These are phyloP conservation scores for Leersia perrieri DNA, from an alignment of 176 grass and related monocot genomes.

Conservation along the genomic window DNA sequence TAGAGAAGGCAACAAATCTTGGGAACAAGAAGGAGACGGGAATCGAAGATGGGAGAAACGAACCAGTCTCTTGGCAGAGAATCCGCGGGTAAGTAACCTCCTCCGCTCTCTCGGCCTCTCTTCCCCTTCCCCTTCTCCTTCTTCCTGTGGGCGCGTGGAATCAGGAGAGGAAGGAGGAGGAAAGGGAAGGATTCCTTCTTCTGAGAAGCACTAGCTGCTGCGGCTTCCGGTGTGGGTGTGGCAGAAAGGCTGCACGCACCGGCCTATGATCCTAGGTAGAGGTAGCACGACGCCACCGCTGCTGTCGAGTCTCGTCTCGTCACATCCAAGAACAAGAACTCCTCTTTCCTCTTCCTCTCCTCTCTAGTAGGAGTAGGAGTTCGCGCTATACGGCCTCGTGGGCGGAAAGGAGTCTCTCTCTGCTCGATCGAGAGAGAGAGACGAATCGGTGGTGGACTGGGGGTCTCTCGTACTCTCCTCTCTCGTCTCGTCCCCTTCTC, in stretches of 20 bases:
- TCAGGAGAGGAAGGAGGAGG: neutral
- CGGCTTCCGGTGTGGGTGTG: neutral
- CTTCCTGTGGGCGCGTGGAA: neutral
- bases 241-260: neutral
- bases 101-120: neutral
- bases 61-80: slow-evolving; percentile 27
- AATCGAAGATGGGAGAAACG: neutral
- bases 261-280: neutral
- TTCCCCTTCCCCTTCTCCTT: neutral
- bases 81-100: slow-evolving; percentile 6
- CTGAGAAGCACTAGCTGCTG: neutral
- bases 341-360: neutral
- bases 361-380: too few species aligned
- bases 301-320: too few species aligned
- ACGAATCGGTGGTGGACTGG: too few species aligned
- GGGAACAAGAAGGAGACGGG: neutral
- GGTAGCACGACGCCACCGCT: neutral
- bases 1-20: neutral
- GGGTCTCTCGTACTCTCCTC: too few species aligned
- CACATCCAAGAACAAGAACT: neutral
- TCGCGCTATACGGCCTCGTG: too few species aligned
- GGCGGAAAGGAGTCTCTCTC: neutral
- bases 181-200: neutral
- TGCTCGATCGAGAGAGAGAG: too few species aligned
- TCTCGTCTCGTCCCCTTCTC: too few species aligned